These are phyloP conservation scores for Trichoderma semiorbis DNA, from an alignment of 2,329 filamentous ascomycete genomes.

Conservation along the genomic window DNA sequence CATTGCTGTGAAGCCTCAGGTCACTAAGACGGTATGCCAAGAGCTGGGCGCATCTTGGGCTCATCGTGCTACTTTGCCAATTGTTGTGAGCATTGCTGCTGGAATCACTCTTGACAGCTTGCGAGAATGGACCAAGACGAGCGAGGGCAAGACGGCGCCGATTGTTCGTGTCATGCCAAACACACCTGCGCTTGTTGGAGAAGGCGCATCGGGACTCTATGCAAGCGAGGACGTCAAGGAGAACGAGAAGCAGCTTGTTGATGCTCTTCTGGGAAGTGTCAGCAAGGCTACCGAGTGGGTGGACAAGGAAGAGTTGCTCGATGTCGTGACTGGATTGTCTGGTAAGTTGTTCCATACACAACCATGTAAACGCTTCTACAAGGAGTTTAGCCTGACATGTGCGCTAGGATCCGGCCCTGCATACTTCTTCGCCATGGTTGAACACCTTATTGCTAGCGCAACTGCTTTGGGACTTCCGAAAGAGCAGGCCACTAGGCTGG, in stretches of 20 bases:
- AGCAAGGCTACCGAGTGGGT: conserved; percentile 50
- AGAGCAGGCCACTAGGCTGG: conserved; percentile 48
- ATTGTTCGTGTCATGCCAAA: conserved; percentile 53
- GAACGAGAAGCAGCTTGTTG: conserved; percentile 41
- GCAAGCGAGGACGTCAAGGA: conserved; percentile 41
- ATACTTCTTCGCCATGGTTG: conserved; percentile 53
- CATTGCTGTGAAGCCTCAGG: conserved; percentile 51
- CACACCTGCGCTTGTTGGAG: conserved; percentile 48
- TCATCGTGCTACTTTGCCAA: conserved; percentile 33
- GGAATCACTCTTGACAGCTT: conserved; percentile 46
- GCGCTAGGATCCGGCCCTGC: conserved; percentile 47
- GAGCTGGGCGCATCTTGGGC: conserved; percentile 43
- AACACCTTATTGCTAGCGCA: conserved; percentile 46
- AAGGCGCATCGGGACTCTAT: conserved; percentile 48
- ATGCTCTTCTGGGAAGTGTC: conserved; percentile 42
- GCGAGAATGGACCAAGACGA: conserved; percentile 39
- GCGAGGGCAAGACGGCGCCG: conserved; percentile 38
- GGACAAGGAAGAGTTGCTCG: conserved; percentile 46
- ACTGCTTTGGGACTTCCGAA: conserved; percentile 42
- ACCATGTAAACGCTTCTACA: background rate
- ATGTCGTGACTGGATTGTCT: conserved; percentile 49
- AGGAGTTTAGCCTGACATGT: background rate
- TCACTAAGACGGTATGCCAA: conserved; percentile 44
- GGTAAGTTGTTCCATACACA: conserved; percentile 33
- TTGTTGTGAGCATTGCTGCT: conserved; percentile 48